phyloP scores from a whole-genome alignment of 169 alveolate species.

The Pseudocohnilembus persalinus region DNA sequence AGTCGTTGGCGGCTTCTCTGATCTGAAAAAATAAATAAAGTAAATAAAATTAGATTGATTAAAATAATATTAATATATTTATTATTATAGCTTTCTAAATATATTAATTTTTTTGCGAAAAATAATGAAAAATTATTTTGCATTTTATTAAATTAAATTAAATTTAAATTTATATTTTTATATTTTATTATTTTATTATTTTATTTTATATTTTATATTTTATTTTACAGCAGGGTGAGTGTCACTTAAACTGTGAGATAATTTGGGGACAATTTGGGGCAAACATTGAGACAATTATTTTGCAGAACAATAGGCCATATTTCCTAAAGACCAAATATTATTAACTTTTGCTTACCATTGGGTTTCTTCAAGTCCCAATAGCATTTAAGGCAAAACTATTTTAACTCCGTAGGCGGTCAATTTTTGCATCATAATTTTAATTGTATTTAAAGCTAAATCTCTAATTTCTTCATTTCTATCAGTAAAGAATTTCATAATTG shows the following conservation, averaged over 20 bases:
- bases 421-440: constrained; percentile 46
- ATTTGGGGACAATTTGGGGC: constrained; percentile 57
- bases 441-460: constrained; percentile 53
- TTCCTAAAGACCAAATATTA: constrained; percentile 66
- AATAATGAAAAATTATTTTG: no score
- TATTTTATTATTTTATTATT: no score
- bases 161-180: no score
- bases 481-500: constrained; percentile 42
- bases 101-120: no score
- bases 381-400: constrained; percentile 52
- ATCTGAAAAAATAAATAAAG: no score
- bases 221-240: constrained; percentile 67
- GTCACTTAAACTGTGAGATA: constrained; percentile 65
- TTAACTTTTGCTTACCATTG: constrained; percentile 71
- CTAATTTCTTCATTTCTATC: constrained; percentile 57
- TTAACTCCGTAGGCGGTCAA: constrained; percentile 67
- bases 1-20: constrained; percentile 76
- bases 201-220: no score
- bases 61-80: no score
- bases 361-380: constrained; percentile 61
- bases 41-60: no score
- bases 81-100: no score
- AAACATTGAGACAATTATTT: constrained; percentile 56
- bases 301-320: constrained; percentile 76
- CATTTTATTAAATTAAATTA: no score